These are phyloP conservation scores for Colletotrichum plurivorum DNA, from an alignment of 2,329 filamentous ascomycete genomes.

Conservation along the genomic window DNA sequence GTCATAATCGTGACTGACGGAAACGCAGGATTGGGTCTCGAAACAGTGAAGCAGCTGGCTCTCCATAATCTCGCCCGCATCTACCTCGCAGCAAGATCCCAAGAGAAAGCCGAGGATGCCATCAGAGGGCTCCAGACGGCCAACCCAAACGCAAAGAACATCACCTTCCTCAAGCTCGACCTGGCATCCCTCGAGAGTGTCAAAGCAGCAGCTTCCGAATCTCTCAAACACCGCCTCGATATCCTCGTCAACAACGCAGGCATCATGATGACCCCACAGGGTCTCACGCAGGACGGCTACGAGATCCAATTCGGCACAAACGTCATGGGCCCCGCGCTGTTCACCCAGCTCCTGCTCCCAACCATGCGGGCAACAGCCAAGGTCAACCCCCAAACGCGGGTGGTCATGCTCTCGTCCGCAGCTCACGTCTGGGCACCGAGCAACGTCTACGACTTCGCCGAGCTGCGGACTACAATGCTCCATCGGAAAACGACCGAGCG, in stretches of 20 bases:
- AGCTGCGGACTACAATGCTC: constrained; percentile 44
- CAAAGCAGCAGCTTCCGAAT: constrained; percentile 52
- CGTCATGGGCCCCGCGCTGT: constrained; percentile 61
- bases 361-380: constrained; percentile 46
- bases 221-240: constrained; percentile 56
- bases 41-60: not conserved
- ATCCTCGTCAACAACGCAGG: constrained; percentile 63
- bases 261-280: constrained; percentile 54
- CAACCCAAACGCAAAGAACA: constrained; percentile 5
- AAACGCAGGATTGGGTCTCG: constrained; percentile 41
- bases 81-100: constrained; percentile 67
- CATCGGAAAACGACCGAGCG: constrained; percentile 41
- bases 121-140: constrained; percentile 42
- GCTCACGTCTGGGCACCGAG: constrained; percentile 39
- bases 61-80: constrained; percentile 65
- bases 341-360: constrained; percentile 54
- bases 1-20: constrained; percentile 67
- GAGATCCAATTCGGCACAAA: constrained; percentile 65
- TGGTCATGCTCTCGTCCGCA: constrained; percentile 48
- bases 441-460: constrained; percentile 48
- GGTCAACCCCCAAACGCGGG: constrained; percentile 44
- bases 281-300: constrained; percentile 59
- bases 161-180: constrained; percentile 57
- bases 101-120: constrained; percentile 59
- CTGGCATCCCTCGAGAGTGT: constrained; percentile 60